These are phyloP conservation scores for Lichtheimia corymbifera DNA, from an alignment of 371 early-diverging fungal species.

Conservation along the genomic window DNA sequence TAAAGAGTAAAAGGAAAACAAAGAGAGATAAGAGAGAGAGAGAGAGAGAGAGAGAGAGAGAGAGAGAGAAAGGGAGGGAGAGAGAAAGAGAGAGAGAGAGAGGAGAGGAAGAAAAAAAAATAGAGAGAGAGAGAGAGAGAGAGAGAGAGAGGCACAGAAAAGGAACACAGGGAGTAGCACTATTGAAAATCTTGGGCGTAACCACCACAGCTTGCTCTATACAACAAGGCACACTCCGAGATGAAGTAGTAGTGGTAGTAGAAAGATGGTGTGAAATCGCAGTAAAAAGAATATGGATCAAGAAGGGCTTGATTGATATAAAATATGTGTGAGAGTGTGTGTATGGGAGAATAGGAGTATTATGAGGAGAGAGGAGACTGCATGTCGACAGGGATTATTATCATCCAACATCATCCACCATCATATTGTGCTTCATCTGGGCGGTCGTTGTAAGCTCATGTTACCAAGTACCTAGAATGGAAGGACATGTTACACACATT, in stretches of 20 bases:
- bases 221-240: neutral
- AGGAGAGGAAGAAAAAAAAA: constrained; percentile 3
- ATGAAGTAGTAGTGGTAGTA: neutral
- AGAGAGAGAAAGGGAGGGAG: neutral
- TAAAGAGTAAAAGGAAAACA: constrained; percentile 10
- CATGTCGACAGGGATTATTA: too few relatives aligned
- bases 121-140: neutral
- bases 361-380: neutral
- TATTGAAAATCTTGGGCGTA: neutral
- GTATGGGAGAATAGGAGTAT: neutral
- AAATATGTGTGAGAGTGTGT: neutral
- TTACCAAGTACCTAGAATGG: neutral
- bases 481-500: neutral
- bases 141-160: neutral
- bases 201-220: neutral
- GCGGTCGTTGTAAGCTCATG: too few relatives aligned
- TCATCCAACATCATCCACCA: too few relatives aligned
- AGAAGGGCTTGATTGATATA: neutral
- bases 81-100: neutral
- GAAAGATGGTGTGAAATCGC: neutral
- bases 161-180: too few relatives aligned
- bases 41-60: neutral
- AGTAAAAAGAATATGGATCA: neutral
- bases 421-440: too few relatives aligned
- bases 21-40: neutral